These are phyloP conservation scores for Garcia nutans DNA, from an alignment of 345 rosid genomes.

Conservation along the genomic window DNA sequence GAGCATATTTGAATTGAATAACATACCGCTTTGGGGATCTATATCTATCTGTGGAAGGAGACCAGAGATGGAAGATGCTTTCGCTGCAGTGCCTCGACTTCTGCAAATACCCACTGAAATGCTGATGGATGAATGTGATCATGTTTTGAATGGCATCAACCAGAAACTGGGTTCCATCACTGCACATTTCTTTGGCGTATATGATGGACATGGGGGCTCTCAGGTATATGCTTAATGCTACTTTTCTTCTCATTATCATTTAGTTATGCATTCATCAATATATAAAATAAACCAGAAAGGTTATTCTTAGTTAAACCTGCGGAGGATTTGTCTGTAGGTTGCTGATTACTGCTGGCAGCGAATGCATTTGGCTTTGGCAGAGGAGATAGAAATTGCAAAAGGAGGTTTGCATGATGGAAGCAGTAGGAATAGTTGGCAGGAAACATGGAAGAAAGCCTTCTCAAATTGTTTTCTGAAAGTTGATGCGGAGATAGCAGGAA, in stretches of 20 bases:
- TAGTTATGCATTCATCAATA: not conserved
- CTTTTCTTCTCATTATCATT: not conserved
- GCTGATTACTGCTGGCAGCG: conserved; percentile 63
- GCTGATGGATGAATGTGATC: conserved; percentile 24
- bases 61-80: conserved; percentile 82
- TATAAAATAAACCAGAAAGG: not conserved
- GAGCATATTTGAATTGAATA: conserved; percentile 29
- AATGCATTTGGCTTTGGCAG: conserved; percentile 61
- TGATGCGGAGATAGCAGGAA: conserved; percentile 48
- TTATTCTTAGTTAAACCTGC: not conserved
- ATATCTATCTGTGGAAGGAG: conserved; percentile 67
- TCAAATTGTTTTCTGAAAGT: conserved; percentile 59
- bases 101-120: conserved; percentile 40
- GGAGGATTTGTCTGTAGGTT: conserved; percentile 36
- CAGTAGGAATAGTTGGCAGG: conserved; percentile 40
- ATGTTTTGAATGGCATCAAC: conserved; percentile 21
- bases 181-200: conserved; percentile 61
- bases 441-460: conserved; percentile 58
- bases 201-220: conserved; percentile 80
- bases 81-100: conserved; percentile 48
- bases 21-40: conserved; percentile 54
- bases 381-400: conserved; percentile 52
- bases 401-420: conserved; percentile 30
- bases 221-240: conserved; percentile 49
- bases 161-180: conserved; percentile 25